Base-by-base conservation (phyloP, 495 filamentous ascomycete species). In the Margaritispora aquatica region DNA sequence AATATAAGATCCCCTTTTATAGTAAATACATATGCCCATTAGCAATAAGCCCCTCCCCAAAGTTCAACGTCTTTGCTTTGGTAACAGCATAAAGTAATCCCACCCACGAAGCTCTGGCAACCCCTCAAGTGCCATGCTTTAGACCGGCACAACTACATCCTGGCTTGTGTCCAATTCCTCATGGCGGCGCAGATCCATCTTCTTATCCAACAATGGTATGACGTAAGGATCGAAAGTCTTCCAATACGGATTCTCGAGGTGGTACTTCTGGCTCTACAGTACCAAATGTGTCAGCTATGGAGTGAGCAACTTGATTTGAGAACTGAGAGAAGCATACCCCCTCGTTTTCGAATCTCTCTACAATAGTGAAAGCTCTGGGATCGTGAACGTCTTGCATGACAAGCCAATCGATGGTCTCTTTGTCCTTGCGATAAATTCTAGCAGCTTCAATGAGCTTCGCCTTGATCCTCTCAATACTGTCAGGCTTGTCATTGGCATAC, bases 161-260 rank as follows among this genome's bases (percentile, higher is more conserved):
- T 68, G 53, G 44, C 63, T 69, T 9, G 77, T 74, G 54, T 75
- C 77, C 36, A 83, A 65, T 70, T 88, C 84, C 70, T 86, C 79
- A 71, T 78, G 79, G 8, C 84, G 69, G n/a, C 80, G 63, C 58
- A 87, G 65, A 66, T 86, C 83, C 82, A 86, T 85, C n/a, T 77
- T 72, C 68, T 77, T 78, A 66, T 84, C 84, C 46, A 88, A 69
- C 55, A 88, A 63, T 26, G 84, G 84, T 53, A 81, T 73, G 10
- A 87, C 83, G 62, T 86, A 85, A 7, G 81, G 80, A 63, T 86
- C 82, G 62, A 88, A 88, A 11, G 83, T 85, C 77, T 85, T 79
- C 83, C 83, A 57, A 74, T 88, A 87, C 0, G 83, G 83, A 68
- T 85, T 85, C 67, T 80, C 77, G 19, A 85, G 73, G 66, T 87